Evolutionary conservation across 1,284 basidiomycete genomes (phyloP).

Genomic region (Schizophyllum amplum): DNA sequence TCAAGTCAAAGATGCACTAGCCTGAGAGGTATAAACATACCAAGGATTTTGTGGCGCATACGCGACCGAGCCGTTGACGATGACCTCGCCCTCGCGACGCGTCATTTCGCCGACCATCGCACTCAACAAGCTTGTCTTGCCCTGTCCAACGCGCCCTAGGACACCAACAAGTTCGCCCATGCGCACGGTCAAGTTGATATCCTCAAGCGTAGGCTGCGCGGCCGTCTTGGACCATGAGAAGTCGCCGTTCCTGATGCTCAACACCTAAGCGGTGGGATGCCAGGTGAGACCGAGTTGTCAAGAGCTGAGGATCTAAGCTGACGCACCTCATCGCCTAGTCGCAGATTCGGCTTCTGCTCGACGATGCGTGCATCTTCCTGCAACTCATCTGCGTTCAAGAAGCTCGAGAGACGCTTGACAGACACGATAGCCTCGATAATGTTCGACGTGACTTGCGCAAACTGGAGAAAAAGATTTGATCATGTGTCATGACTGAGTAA

Average conservation of each 20-base stretch:
- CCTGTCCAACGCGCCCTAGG: slow-evolving; percentile 87
- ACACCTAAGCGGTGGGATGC: slow-evolving; percentile 29
- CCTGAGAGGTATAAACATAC: slow-evolving; percentile 28
- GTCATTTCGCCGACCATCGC: slow-evolving; percentile 88
- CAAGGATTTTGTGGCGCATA: slow-evolving; percentile 91
- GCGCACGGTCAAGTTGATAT: slow-evolving; percentile 66
- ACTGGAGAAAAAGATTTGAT: slow-evolving; percentile 43
- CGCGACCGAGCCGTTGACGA: slow-evolving; percentile 69
- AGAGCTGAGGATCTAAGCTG: neutral
- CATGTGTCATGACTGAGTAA: slow-evolving; percentile 17
- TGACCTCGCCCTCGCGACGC: slow-evolving; percentile 65
- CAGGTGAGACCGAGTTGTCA: neutral
- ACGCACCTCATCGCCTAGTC: slow-evolving; percentile 54
- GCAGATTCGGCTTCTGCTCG: slow-evolving; percentile 33
- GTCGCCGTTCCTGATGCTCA: slow-evolving; percentile 67
- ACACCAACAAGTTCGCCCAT: slow-evolving; percentile 88
- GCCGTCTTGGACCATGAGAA: slow-evolving; percentile 68
- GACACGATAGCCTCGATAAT: slow-evolving; percentile 86
- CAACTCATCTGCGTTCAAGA: slow-evolving; percentile 76
- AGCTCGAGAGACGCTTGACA: slow-evolving; percentile 70
- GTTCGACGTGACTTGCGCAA: slow-evolving; percentile 58
- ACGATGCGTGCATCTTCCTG: slow-evolving; percentile 66
- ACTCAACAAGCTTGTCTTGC: slow-evolving; percentile 76
- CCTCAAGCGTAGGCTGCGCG: slow-evolving; percentile 61
- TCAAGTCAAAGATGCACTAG: slow-evolving; percentile 2